Evolutionary conservation across 352 stramenopile genomes (phyloP).

Genomic region (Peronospora destructor): DNA sequence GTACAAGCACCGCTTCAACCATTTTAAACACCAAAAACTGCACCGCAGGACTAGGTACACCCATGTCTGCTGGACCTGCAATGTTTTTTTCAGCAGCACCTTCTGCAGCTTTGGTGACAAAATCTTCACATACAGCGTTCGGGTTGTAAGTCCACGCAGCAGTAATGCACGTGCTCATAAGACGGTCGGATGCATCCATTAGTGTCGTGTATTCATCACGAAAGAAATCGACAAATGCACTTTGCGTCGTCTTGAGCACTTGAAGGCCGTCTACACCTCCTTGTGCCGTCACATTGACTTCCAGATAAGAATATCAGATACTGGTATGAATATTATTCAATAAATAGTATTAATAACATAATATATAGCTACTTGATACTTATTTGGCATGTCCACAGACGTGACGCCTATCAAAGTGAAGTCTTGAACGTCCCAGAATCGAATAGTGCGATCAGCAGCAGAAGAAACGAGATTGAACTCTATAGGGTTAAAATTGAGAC

Average conservation of each 20-base stretch:
- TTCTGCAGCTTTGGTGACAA: constrained; percentile 37
- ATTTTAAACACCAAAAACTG: constrained; percentile 85
- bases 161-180: constrained; percentile 71
- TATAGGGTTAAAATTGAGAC: constrained; percentile 80
- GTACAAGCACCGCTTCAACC: constrained; percentile 68
- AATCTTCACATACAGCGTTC: constrained; percentile 31
- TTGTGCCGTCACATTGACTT: too few species aligned
- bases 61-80: constrained; percentile 65
- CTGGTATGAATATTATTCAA: too few species aligned
- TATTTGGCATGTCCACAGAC: constrained; percentile 66
- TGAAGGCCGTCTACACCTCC: too few species aligned
- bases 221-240: constrained; percentile 85
- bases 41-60: constrained; percentile 67
- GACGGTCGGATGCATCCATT: constrained; percentile 63
- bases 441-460: constrained; percentile 62
- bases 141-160: constrained; percentile 68
- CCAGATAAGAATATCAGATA: too few species aligned
- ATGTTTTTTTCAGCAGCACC: constrained; percentile 68
- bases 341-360: too few species aligned
- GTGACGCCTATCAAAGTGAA: constrained; percentile 77
- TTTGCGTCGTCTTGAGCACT: too few species aligned
- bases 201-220: constrained; percentile 75
- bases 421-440: constrained; percentile 85
- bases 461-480: constrained; percentile 83
- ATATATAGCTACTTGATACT: too few species aligned